Evolutionary conservation across 2,329 filamentous ascomycete species (phyloP).

Genomic region (Trichoderma cornu-damae): DNA sequence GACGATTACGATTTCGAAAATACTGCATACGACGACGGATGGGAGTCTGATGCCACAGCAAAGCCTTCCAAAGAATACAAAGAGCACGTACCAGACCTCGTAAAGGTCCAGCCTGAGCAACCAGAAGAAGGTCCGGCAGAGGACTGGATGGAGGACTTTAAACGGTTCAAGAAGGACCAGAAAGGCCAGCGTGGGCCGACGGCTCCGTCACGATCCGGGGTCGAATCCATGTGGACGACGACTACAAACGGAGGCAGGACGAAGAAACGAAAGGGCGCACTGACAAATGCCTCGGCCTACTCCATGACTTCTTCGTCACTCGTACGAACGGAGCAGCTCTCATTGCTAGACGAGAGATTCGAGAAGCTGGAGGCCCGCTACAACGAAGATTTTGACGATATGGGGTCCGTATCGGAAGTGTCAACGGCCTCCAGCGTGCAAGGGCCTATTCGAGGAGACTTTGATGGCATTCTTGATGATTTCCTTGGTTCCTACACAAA

Average conservation of each 20-base stretch:
- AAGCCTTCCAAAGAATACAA: conserved; percentile 62
- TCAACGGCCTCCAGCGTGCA: conserved; percentile 62
- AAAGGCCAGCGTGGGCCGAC: conserved; percentile 40
- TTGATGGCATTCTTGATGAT: conserved; percentile 87
- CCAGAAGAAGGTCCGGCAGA: conserved; percentile 62
- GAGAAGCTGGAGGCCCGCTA: conserved; percentile 84
- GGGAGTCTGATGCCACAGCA: conserved; percentile 91
- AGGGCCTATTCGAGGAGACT: conserved; percentile 68
- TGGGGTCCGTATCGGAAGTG: conserved; percentile 54
- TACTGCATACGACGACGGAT: conserved; percentile 66
- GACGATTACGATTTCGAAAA: conserved; percentile 77
- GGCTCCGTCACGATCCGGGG: conserved; percentile 52
- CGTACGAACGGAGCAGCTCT: conserved; percentile 80
- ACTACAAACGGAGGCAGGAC: conserved; percentile 73
- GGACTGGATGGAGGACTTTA: conserved; percentile 88
- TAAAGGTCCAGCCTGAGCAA: conserved; percentile 41
- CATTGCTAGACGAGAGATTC: conserved; percentile 81
- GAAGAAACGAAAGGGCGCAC: conserved; percentile 93
- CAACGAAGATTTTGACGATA: conserved; percentile 46
- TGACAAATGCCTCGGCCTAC: conserved; percentile 81
- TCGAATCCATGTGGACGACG: conserved; percentile 67
- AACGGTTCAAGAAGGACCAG: conserved; percentile 85
- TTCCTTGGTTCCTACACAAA: conserved; percentile 74
- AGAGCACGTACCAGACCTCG: conserved; percentile 45
- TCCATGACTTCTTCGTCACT: conserved; percentile 89